These are phyloP conservation scores for Colletotrichum sp. DNA, from an alignment of 2,329 filamentous ascomycete species.

Conservation along the genomic window DNA sequence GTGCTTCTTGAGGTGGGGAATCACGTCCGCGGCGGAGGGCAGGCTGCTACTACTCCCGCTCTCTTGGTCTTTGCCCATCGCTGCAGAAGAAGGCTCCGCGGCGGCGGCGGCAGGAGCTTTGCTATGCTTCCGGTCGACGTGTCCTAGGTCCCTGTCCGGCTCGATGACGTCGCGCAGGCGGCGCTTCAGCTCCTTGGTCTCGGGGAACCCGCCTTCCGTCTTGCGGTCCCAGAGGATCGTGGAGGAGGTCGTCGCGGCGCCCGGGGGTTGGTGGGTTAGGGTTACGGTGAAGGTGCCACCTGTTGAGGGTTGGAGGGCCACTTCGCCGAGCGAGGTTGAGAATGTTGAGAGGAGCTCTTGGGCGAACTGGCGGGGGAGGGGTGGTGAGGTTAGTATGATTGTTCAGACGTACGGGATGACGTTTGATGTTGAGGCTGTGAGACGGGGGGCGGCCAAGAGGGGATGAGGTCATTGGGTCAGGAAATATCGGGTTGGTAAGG, in stretches of 20 bases:
- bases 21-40: background rate
- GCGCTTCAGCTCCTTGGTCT: slow-evolving; percentile 90
- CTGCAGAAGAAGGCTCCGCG: background rate
- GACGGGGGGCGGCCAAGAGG: background rate
- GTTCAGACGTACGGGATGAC: background rate
- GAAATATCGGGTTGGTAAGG: background rate
- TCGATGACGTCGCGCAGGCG: slow-evolving; percentile 83
- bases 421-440: background rate
- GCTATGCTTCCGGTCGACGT: slow-evolving; percentile 68
- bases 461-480: slow-evolving; percentile 3
- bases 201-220: slow-evolving; percentile 86
- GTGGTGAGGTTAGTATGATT: background rate
- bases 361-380: slow-evolving; percentile 66
- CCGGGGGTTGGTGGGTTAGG: slow-evolving; percentile 46
- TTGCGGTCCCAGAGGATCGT: slow-evolving; percentile 87
- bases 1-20: slow-evolving; percentile 11
- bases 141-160: slow-evolving; percentile 78
- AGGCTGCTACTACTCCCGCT: background rate
- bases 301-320: slow-evolving; percentile 83
- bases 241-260: slow-evolving; percentile 39
- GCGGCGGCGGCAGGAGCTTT: background rate
- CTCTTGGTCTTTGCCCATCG: background rate
- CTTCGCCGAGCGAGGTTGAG: slow-evolving; percentile 80
- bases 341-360: slow-evolving; percentile 97
- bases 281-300: slow-evolving; percentile 84